A percentile compares a stretch with the other conserved stretches of the same genome.
These are phyloP conservation scores for Gossypium thurberi DNA, from an alignment of 345 rosid genomes.

Conservation along the genomic window DNA sequence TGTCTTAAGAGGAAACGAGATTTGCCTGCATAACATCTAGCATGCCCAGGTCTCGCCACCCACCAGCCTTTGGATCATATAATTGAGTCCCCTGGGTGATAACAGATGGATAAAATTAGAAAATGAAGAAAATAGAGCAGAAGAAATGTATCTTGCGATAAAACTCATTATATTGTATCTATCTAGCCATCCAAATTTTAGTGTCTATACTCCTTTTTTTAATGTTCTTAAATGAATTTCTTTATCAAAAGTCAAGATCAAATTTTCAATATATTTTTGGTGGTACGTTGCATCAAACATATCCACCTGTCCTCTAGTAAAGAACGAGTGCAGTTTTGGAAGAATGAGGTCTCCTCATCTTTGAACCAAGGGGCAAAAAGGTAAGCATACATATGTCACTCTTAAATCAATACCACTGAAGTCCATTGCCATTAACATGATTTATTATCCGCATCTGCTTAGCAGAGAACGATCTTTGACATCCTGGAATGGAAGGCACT, in stretches of 20 bases:
- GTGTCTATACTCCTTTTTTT: neutral
- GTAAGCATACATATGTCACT: neutral
- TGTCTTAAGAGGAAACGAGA: constrained; percentile 4
- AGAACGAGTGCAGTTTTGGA: neutral
- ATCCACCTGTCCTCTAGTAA: neutral
- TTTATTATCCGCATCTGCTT: constrained; percentile 2
- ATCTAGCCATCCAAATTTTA: neutral
- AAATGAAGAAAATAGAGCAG: constrained; percentile 7
- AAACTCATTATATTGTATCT: neutral
- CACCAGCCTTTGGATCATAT: constrained; percentile 98
- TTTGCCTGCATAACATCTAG: constrained; percentile 97
- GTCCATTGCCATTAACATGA: neutral
- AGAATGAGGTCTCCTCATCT: neutral
- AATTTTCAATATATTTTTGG: neutral
- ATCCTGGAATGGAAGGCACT: constrained; percentile 4
- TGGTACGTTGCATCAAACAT: neutral
- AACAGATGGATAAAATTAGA: constrained; percentile 19
- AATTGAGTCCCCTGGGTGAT: constrained; percentile 76
- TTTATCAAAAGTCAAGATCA: neutral
- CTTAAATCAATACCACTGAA: neutral
- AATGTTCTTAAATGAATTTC: neutral
- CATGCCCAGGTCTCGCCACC: constrained; percentile 98
- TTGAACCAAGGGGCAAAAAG: neutral
- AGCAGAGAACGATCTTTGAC: neutral
- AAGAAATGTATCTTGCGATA: neutral